Evolutionary conservation across 2,329 filamentous ascomycete species (phyloP).

Genomic region (Penicillium hordei): DNA sequence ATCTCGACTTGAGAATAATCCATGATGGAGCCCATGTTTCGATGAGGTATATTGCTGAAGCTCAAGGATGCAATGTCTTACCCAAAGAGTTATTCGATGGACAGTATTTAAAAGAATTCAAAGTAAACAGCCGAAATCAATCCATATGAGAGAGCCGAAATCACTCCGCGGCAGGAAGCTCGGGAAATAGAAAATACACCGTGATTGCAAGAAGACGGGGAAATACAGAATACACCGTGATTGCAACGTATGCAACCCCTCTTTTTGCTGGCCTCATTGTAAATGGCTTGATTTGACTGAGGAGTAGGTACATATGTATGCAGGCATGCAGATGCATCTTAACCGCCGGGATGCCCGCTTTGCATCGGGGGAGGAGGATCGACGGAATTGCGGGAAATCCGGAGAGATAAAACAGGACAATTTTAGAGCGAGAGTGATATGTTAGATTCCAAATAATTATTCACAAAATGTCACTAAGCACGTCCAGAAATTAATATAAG

Average conservation of each 20-base stretch:
- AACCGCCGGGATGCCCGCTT: conserved; percentile 1
- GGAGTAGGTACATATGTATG: background rate
- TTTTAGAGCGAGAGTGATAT: background rate
- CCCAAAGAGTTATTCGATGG: background rate
- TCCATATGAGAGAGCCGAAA: background rate
- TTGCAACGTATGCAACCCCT: conserved; percentile 8
- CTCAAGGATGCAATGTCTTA: too few species aligned
- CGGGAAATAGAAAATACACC: conserved; percentile 5
- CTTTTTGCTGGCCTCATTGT: background rate
- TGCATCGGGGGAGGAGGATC: background rate
- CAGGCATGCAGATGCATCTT: background rate
- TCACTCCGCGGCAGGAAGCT: background rate
- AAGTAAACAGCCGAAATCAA: background rate
- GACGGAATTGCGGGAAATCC: background rate
- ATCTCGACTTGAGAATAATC: conserved; percentile 28
- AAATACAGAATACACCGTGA: background rate
- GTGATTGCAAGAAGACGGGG: conserved; percentile 2
- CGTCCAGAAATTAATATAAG: background rate
- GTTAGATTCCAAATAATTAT: conserved; percentile 12
- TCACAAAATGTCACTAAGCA: conserved; percentile 10
- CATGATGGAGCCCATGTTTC: conserved; percentile 11
- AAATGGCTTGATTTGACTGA: background rate
- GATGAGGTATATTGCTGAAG: background rate
- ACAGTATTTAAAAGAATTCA: background rate
- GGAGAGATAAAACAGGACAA: background rate